Evolutionary conservation across 73 alveolate genomes (phyloP), one percentile per base, ranked within the genome.

Genomic region (Loxodes magnus): DNA sequence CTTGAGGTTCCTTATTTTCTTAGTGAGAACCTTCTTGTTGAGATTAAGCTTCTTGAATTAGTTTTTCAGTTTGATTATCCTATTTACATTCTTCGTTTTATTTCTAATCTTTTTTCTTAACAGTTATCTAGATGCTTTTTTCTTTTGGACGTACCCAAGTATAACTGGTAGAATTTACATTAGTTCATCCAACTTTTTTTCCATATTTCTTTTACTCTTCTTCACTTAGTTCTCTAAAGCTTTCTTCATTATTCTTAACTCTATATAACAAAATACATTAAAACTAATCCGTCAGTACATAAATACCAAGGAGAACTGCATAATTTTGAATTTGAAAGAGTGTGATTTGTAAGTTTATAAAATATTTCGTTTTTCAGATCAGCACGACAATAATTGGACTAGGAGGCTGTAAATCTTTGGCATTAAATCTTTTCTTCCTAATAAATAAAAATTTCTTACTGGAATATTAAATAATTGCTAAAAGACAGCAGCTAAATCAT

Each of bases 291-390:
- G 27, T 46, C 59, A 17, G 26, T 2, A 0, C n/a, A 12, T 16
- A 46, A 7, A 46, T 46, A 46, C 60, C 59, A 46, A 46, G 59
- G 59, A 3, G 7, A 9, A 2, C 59, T 46, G n/a, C 36, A 12
- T 9, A 46, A 22, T 10, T 24, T n/a, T n/a, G n/a, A n/a, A n/a
- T n/a, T n/a, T n/a, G n/a, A 12, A 24, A 25, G 26, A 2, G 9
- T 5, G 27, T 46, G n/a, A 21, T 46, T 24, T 16, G 9, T 2
- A 0, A 41, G 7, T 46, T 24, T 46, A 5, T 9, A 5, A 23
- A 46, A 46, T 25, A 7, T 46, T 24, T 46, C 59, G 7, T 16
- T 46, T 46, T 22, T 46, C 0, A 46, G 26, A 2, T 46, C 59
- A 46, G n/a, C 34, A 25, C 59, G n/a, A n/a, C n/a, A n/a, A n/a